Percentiles rank a stretch among this genome's conserved stretches.
Conservation (phyloP, 176 grass and related monocot genomes). For the Raddia distichophylla region DNA sequence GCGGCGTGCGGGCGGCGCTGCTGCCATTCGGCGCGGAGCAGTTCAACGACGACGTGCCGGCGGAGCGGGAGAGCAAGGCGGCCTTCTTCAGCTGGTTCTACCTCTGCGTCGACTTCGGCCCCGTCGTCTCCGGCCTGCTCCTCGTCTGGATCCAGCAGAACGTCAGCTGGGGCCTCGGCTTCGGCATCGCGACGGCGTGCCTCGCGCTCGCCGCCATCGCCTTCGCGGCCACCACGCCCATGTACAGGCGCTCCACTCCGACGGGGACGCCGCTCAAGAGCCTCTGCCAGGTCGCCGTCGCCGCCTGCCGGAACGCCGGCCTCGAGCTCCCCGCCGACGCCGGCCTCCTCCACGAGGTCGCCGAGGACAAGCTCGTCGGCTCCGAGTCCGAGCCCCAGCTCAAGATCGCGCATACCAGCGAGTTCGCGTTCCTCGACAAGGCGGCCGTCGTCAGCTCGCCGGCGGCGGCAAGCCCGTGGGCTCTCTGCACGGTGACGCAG, state of each 20-base stretch:
- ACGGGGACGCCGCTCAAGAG: conserved; percentile 57
- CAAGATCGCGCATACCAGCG: conserved; percentile 53
- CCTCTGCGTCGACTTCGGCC: conserved; percentile 63
- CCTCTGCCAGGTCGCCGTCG: conserved; percentile 61
- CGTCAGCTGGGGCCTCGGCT: conserved; percentile 65
- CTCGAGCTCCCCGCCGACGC: conserved; percentile 24
- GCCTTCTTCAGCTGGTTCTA: conserved; percentile 80
- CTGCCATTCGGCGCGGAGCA: conserved; percentile 70
- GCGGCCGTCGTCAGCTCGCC: conserved; percentile 45
- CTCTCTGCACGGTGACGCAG: conserved; percentile 80
- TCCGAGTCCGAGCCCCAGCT: neutral
- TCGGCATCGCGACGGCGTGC: conserved; percentile 57
- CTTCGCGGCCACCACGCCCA: conserved; percentile 55
- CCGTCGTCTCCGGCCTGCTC: conserved; percentile 49
- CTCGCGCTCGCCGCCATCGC: conserved; percentile 50
- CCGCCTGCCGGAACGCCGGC: conserved; percentile 47
- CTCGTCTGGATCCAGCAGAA: conserved; percentile 70
- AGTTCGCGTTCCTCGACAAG: conserved; percentile 58
- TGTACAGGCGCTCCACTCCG: conserved; percentile 49
- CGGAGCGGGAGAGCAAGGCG: conserved; percentile 43
- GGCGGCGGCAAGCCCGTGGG: conserved; percentile 29
- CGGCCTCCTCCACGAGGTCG: conserved; percentile 46
- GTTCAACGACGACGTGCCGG: conserved; percentile 53
- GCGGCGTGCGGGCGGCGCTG: conserved; percentile 59
- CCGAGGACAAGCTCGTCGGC: conserved; percentile 16